phyloP scores from a whole-genome alignment of 78 protist species.

The slime mould (Dictyostelium discoideum) region DNA sequence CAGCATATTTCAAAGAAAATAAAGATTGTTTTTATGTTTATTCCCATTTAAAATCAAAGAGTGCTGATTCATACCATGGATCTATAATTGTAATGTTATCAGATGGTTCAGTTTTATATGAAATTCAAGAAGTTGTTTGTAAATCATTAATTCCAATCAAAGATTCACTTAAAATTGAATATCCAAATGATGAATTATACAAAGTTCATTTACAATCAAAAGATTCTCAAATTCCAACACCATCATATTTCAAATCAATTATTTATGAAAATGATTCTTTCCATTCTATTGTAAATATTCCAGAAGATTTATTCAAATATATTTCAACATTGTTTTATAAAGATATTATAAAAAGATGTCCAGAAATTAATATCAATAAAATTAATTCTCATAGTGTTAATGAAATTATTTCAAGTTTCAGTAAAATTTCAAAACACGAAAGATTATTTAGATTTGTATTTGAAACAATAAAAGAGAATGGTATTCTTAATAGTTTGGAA shows the following conservation, averaged over 20 bases:
- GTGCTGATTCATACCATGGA: not conserved
- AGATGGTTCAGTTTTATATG: conserved; percentile 37
- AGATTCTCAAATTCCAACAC: conserved; percentile 10
- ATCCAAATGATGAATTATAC: conserved; percentile 24
- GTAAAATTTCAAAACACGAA: not conserved
- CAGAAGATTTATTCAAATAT: not conserved
- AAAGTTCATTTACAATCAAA: conserved; percentile 22
- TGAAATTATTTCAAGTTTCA: not conserved
- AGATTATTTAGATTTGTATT: not conserved
- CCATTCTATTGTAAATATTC: not conserved
- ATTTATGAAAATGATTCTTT: not conserved
- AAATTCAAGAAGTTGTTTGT: not conserved
- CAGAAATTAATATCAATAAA: not conserved
- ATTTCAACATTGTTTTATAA: not conserved
- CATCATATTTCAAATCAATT: not conserved
- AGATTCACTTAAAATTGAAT: not conserved
- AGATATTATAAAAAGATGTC: not conserved
- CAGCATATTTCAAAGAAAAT: not conserved
- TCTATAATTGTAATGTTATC: not conserved
- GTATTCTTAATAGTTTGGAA: not conserved
- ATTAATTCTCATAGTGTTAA: not conserved
- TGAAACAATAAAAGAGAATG: not conserved
- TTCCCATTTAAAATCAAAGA: not conserved
- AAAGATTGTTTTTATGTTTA: not conserved
- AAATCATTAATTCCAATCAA: not conserved